Percentiles rank a stretch among this genome's conserved stretches.
Evolutionary conservation across 1,284 basidiomycete genomes (phyloP).

Genomic region (Marasmius tenuissimus): DNA sequence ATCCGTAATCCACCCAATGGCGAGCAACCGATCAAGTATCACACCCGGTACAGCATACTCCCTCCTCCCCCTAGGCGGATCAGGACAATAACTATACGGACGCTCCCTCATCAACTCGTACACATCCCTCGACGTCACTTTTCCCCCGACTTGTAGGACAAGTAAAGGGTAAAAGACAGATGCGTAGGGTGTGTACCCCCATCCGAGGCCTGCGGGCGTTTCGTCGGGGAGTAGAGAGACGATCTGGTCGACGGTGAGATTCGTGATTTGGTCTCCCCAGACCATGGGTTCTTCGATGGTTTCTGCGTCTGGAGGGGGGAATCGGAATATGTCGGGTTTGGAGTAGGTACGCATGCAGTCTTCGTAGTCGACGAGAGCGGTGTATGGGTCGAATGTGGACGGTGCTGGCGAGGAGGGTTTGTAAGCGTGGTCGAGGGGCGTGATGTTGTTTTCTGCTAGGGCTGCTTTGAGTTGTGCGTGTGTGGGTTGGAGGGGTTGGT

Average conservation of each 20-base stretch:
- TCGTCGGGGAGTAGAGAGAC: neutral
- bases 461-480: neutral
- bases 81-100: neutral
- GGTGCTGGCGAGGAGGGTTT: neutral
- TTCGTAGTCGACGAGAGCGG: neutral
- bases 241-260: neutral
- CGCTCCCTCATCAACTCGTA: neutral
- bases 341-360: neutral
- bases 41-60: neutral
- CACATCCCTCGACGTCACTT: neutral
- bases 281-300: neutral
- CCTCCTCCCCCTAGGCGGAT: neutral
- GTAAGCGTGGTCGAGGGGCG: neutral
- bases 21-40: neutral
- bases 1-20: neutral
- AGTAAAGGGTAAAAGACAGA: neutral
- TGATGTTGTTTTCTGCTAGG: neutral
- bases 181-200: neutral
- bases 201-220: neutral
- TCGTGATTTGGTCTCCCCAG: neutral
- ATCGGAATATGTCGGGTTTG: neutral
- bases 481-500: neutral
- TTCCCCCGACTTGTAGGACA: neutral
- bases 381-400: neutral
- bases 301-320: neutral